Evolutionary conservation across 1,139 yeast species (phyloP).

Genomic region (Blastobotrys malaysiensis): DNA sequence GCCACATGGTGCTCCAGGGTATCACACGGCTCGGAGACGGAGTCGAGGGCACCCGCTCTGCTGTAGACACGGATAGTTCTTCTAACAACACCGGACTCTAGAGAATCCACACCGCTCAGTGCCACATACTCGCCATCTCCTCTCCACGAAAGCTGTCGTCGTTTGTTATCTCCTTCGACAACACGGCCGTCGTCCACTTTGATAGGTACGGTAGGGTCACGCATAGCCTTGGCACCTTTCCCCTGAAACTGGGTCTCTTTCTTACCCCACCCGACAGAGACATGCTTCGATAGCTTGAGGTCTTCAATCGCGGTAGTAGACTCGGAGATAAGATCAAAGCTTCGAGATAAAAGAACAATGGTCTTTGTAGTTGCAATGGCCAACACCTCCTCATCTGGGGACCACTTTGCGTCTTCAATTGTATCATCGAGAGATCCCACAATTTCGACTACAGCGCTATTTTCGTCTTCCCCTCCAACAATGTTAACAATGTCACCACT

Average conservation of each 20-base stretch:
- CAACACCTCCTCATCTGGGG: slow-evolving; percentile 84
- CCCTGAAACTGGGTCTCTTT: slow-evolving; percentile 97
- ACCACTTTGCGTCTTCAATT: slow-evolving; percentile 73
- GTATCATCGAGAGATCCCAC: slow-evolving; percentile 85
- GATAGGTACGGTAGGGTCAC: slow-evolving; percentile 91
- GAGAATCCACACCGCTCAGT: slow-evolving; percentile 56
- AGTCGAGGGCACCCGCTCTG: slow-evolving; percentile 67
- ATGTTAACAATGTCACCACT: slow-evolving; percentile 53
- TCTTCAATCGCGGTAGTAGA: slow-evolving; percentile 55
- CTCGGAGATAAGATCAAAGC: slow-evolving; percentile 78
- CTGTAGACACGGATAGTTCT: slow-evolving; percentile 80
- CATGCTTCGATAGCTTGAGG: slow-evolving; percentile 70
- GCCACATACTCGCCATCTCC: slow-evolving; percentile 89
- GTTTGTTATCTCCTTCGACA: slow-evolving; percentile 48
- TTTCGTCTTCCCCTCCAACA: slow-evolving; percentile 50
- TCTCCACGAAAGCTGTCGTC: slow-evolving; percentile 71
- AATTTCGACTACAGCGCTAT: slow-evolving; percentile 45
- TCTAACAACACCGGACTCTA: slow-evolving; percentile 44
- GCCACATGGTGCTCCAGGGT: slow-evolving; percentile 66
- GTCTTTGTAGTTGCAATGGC: slow-evolving; percentile 56
- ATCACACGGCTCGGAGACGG: slow-evolving; percentile 89
- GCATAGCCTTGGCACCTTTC: slow-evolving; percentile 78
- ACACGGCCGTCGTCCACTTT: slow-evolving; percentile 61
- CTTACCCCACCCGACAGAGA: slow-evolving; percentile 98
- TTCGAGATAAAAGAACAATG: slow-evolving; percentile 63